Base-by-base conservation (phyloP, 75 land plant genomes). In the Picea glauca region DNA sequence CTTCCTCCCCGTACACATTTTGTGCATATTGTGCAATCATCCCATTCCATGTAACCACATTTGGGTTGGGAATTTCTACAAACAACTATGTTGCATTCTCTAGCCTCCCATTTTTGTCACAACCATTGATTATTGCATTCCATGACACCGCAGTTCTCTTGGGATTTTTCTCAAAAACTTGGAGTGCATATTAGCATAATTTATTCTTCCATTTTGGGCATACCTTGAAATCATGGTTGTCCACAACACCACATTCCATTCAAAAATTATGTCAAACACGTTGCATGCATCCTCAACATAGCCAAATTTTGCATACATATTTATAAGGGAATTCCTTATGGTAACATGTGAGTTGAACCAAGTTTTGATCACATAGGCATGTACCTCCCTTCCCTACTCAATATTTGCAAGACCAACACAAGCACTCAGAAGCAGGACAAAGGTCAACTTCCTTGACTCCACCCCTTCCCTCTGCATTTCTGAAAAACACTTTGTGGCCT, bases 31-130 rank as follows among this genome's bases (percentile, higher is more conserved):
- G 85, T 40, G 80, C 82, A 58, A 90, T 85, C 74, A 87, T 60
- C 5, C 84, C 83, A 77, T 84, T 85, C 88, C 88, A 90, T 9
- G 87, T 72, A 3, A 90, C 83, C 75, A 82, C 72, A 64, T 87
- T 86, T 46, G 68, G 65, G 58, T 1, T 21, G 3, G 83, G 75
- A 77, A 83, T 72, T 75, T 58, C 72, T 35, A 21, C 4, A 74
- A 90, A 90, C 1, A 87, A 68, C 75, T 73, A 57, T 40, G 67
- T 68, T 26, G 88, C 88, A 60, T 83, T 18, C 2, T 78, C 76
- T 17, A 76, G 43, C 13, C 78, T 81, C 13, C 88, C 87, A 60
- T 64, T 64, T 58, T 60, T 62, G 4, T 76, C 81, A 73, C 31
- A 83, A 0, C 81, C 87, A 31, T 78, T 80, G 50, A 90, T 85